Conservation (phyloP, 441 rosid species). For the Mallotus repandus region DNA sequence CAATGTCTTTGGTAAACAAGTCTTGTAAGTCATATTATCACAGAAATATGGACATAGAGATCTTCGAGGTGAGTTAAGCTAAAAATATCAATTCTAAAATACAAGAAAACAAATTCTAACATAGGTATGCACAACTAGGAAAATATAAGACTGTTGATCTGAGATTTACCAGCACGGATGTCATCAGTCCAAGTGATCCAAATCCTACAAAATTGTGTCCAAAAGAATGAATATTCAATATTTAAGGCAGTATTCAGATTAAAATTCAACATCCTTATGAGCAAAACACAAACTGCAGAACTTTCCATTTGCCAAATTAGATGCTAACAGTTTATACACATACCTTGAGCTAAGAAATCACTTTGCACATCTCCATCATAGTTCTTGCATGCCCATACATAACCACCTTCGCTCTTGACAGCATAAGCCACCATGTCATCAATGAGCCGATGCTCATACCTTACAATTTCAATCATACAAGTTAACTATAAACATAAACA, state of each 20-base stretch:
- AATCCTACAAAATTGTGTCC: slow-evolving; percentile 50
- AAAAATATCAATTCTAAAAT: no score
- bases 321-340: slow-evolving; percentile 1
- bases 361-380: slow-evolving; percentile 98
- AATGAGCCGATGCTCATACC: slow-evolving; percentile 94
- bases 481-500: slow-evolving; percentile 14
- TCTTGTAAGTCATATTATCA: neutral
- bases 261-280: neutral
- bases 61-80: neutral
- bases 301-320: neutral
- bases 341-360: slow-evolving; percentile 97
- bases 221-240: neutral
- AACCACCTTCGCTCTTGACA: slow-evolving; percentile 84
- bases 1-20: neutral
- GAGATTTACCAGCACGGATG: slow-evolving; percentile 76
- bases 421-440: slow-evolving; percentile 99
- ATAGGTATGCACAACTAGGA: neutral
- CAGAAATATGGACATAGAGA: neutral
- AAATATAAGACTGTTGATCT: slow-evolving; percentile 12
- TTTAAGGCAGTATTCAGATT: slow-evolving; percentile 3
- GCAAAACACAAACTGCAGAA: neutral
- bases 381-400: slow-evolving; percentile 98
- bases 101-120: neutral
- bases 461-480: slow-evolving; percentile 28
- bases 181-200: slow-evolving; percentile 97